Evolutionary conservation across 2,329 filamentous ascomycete species (phyloP).

Genomic region (Nigrograna mackinnonii): DNA sequence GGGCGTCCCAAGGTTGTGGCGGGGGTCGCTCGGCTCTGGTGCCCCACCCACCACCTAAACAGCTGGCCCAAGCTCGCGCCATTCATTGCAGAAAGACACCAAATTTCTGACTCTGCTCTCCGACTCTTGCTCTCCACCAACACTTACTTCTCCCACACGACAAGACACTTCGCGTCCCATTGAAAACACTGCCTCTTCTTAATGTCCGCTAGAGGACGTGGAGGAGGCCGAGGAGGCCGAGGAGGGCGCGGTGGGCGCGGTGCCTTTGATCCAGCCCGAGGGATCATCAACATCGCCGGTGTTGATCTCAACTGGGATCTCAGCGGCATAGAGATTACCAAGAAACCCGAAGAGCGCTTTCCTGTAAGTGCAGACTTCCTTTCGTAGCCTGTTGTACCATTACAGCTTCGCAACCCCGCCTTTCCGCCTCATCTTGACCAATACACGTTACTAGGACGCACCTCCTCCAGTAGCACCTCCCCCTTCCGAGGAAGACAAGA

Average conservation of each 20-base stretch:
- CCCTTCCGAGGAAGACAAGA: conserved; percentile 49
- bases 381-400: no score
- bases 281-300: conserved; percentile 45
- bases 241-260: conserved; percentile 32
- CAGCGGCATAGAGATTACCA: conserved; percentile 43
- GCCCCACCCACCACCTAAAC: no score
- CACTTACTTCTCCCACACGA: no score
- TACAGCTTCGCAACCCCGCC: conserved; percentile 6
- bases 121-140: no score
- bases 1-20: no score
- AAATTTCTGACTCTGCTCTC: no score
- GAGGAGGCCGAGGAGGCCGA: conserved; percentile 37
- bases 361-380: conserved; percentile 43
- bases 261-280: conserved; percentile 27
- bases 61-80: no score
- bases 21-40: no score
- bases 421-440: neutral
- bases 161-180: no score
- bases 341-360: conserved; percentile 44
- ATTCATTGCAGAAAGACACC: no score
- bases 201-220: no score
- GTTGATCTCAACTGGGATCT: conserved; percentile 47
- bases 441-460: neutral
- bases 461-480: conserved; percentile 40
- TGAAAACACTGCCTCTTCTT: no score